A percentile compares a stretch with the other conserved stretches of the same genome.
phyloP scores from a whole-genome alignment of 148 eudicot species.

The Vaccinium corymbosum region DNA sequence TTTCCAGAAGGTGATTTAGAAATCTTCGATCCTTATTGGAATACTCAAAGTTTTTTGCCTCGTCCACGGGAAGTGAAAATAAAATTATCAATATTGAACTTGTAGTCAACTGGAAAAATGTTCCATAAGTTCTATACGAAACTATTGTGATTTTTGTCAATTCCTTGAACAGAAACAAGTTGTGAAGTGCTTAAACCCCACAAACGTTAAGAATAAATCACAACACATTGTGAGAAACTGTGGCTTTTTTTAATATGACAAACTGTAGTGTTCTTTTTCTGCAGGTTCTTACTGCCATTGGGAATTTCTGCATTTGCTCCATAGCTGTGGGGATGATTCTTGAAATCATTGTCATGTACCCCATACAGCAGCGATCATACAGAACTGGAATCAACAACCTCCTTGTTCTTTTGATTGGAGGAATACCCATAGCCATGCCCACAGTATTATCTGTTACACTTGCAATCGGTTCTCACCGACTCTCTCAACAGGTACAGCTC shows the following conservation, averaged over 20 bases:
- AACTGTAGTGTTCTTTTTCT: background rate
- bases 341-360: slow-evolving; percentile 72
- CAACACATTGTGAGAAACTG: background rate
- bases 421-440: slow-evolving; percentile 85
- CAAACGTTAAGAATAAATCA: background rate
- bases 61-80: background rate
- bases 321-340: slow-evolving; percentile 67
- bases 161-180: slow-evolving; percentile 1
- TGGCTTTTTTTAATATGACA: background rate
- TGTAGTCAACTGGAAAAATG: background rate
- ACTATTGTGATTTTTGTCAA: background rate
- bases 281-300: slow-evolving; percentile 76
- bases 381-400: slow-evolving; percentile 74
- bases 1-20: slow-evolving; percentile 54
- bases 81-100: background rate
- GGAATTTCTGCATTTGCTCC: slow-evolving; percentile 78
- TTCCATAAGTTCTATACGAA: background rate
- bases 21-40: background rate
- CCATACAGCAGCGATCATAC: slow-evolving; percentile 57
- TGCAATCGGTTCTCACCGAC: slow-evolving; percentile 74
- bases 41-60: background rate
- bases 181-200: background rate
- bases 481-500: slow-evolving; percentile 59
- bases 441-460: slow-evolving; percentile 75
- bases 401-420: slow-evolving; percentile 74